phyloP scores from a whole-genome alignment of 1,139 yeast species.

The Candida sp. region DNA sequence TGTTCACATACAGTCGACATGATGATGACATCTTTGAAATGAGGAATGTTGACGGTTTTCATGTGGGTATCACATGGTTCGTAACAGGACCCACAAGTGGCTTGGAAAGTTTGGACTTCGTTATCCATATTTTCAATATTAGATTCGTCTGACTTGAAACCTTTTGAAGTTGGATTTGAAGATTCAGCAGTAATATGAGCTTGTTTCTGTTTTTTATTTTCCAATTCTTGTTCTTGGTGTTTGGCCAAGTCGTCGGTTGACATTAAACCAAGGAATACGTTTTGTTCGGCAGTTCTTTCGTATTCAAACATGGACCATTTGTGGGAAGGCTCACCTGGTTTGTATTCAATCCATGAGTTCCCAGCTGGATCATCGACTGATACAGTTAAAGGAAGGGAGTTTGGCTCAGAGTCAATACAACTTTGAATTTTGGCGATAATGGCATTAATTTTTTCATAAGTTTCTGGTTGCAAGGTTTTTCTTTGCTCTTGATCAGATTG shows the following conservation, averaged over 20 bases:
- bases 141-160: conserved; percentile 62
- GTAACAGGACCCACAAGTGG: conserved; percentile 92
- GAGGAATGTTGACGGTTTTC: conserved; percentile 97
- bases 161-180: conserved; percentile 49
- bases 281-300: conserved; percentile 84
- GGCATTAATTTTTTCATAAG: conserved; percentile 69
- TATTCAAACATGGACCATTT: conserved; percentile 90
- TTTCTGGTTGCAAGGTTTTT: conserved; percentile 66
- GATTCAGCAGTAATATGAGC: conserved; percentile 17
- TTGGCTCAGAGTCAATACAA: conserved; percentile 61
- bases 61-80: conserved; percentile 86
- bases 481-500: conserved; percentile 79
- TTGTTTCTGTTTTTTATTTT: conserved; percentile 37
- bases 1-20: conserved; percentile 93
- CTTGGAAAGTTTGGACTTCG: conserved; percentile 91
- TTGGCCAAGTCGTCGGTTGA: conserved; percentile 74
- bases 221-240: conserved; percentile 41
- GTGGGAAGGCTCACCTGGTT: conserved; percentile 86
- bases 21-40: conserved; percentile 93
- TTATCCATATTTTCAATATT: conserved; percentile 83
- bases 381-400: conserved; percentile 74
- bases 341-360: conserved; percentile 92
- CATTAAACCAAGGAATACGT: conserved; percentile 79
- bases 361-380: conserved; percentile 94
- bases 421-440: conserved; percentile 60